A percentile compares a stretch with the other conserved stretches of the same genome.
phyloP scores from a whole-genome alignment of 2,329 filamentous ascomycete species.

The Fusarium oligoseptatum region DNA sequence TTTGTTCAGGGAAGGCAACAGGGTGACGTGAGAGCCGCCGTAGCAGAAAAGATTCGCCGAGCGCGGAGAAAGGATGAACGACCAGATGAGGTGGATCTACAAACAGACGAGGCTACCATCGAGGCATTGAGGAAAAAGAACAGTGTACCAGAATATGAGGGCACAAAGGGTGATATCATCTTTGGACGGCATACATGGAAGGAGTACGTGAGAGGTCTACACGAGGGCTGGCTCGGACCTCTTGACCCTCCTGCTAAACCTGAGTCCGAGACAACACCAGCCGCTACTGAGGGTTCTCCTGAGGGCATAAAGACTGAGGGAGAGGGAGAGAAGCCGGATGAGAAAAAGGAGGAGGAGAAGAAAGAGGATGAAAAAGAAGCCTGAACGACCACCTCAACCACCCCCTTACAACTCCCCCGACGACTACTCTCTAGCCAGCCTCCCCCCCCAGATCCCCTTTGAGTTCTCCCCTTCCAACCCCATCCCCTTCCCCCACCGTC shows the following conservation, averaged over 20 bases:
- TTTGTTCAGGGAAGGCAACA: constrained; percentile 92
- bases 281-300: constrained; percentile 42
- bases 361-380: constrained; percentile 65
- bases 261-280: constrained; percentile 41
- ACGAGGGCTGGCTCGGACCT: constrained; percentile 96
- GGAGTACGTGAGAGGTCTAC: constrained; percentile 91
- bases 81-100: constrained; percentile 61
- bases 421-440: constrained; percentile 76
- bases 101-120: constrained; percentile 67
- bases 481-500: constrained; percentile 86
- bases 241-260: constrained; percentile 70
- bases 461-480: constrained; percentile 80
- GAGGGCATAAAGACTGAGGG: constrained; percentile 38
- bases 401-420: constrained; percentile 79
- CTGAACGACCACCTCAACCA: constrained; percentile 72
- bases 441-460: constrained; percentile 75
- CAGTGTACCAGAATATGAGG: constrained; percentile 78
- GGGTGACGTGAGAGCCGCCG: constrained; percentile 89
- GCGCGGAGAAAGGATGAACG: constrained; percentile 70
- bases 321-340: constrained; percentile 55
- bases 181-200: constrained; percentile 96
- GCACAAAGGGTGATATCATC: constrained; percentile 85
- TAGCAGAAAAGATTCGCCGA: constrained; percentile 88
- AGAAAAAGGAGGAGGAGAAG: constrained; percentile 50
- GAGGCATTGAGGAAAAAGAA: constrained; percentile 73